Evolutionary conservation across 2,329 filamentous ascomycete species (phyloP).

Genomic region (Venturia aucupariae): DNA sequence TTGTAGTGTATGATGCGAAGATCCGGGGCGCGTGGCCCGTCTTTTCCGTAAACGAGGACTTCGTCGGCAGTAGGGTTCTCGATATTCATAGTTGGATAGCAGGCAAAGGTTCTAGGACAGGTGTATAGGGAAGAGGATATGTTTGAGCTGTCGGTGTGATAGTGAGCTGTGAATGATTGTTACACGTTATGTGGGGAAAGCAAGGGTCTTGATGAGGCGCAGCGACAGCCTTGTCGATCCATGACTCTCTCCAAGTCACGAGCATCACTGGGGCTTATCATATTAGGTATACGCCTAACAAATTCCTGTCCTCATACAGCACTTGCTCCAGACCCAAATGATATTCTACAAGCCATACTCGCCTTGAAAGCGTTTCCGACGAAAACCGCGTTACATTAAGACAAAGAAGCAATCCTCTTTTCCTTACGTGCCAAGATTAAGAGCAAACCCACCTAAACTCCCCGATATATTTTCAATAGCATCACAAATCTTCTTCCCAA

Average conservation of each 20-base stretch:
- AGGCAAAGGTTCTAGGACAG: background rate
- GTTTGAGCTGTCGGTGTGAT: background rate
- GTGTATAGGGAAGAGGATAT: background rate
- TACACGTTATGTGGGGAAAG: background rate
- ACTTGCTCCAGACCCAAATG: too few relatives aligned
- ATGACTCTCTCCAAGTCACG: background rate
- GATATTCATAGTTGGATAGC: background rate
- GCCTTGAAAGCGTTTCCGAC: too few relatives aligned
- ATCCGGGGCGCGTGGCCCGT: conserved; percentile 41
- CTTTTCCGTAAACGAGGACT: conserved; percentile 17
- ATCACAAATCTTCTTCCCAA: background rate
- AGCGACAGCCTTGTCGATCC: conserved; percentile 1
- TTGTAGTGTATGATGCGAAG: conserved; percentile 84
- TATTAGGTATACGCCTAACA: too few relatives aligned
- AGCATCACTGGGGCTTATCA: too few relatives aligned
- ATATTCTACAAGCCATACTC: too few relatives aligned
- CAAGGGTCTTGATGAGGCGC: background rate
- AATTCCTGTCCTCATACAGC: too few relatives aligned
- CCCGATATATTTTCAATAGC: background rate
- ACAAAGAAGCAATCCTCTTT: too few relatives aligned
- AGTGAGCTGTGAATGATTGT: background rate
- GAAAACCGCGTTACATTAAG: too few relatives aligned
- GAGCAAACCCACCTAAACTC: background rate
- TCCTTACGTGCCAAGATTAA: background rate
- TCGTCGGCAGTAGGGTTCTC: conserved; percentile 24